Percentiles rank a stretch among this genome's conserved stretches.
Evolutionary conservation across 139 green algal genomes (phyloP).

Genomic region (Ettlia oleoabundans): DNA sequence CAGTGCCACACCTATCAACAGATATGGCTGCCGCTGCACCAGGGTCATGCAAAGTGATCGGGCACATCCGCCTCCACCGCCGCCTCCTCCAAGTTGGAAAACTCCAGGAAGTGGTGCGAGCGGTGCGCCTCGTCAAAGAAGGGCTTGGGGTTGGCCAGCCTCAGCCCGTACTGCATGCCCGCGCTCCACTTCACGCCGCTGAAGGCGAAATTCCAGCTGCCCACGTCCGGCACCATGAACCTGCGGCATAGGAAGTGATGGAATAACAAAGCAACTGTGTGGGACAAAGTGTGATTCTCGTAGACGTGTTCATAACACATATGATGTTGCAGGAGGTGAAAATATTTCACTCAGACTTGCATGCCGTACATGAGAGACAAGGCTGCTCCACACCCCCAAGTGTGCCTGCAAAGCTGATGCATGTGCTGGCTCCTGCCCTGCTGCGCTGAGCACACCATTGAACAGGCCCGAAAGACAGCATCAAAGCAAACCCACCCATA

Average conservation of each 20-base stretch:
- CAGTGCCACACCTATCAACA: no score
- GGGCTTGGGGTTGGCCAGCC: constrained; percentile 90
- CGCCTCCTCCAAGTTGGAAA: constrained; percentile 89
- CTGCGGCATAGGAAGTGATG: neutral
- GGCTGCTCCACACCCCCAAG: neutral
- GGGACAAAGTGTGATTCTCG: no score
- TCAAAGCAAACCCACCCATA: neutral
- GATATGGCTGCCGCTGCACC: neutral
- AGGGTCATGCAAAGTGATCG: constrained; percentile 75
- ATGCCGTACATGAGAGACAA: neutral
- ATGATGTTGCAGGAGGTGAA: no score
- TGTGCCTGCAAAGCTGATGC: no score
- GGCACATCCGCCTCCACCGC: constrained; percentile 90
- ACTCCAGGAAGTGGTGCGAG: constrained; percentile 98
- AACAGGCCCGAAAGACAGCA: neutral
- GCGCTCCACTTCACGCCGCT: constrained; percentile 81
- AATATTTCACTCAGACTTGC: neutral
- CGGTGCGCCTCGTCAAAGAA: constrained; percentile 95
- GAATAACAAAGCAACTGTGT: neutral
- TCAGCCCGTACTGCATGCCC: constrained; percentile 86
- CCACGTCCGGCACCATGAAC: constrained; percentile 90
- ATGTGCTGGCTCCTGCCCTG: no score
- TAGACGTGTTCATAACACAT: no score
- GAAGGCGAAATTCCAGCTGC: constrained; percentile 99
- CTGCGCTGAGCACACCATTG: neutral